These are phyloP conservation scores for Herpetomonas samuelpessoai DNA, from an alignment of 208 protist genomes.

Conservation along the genomic window DNA sequence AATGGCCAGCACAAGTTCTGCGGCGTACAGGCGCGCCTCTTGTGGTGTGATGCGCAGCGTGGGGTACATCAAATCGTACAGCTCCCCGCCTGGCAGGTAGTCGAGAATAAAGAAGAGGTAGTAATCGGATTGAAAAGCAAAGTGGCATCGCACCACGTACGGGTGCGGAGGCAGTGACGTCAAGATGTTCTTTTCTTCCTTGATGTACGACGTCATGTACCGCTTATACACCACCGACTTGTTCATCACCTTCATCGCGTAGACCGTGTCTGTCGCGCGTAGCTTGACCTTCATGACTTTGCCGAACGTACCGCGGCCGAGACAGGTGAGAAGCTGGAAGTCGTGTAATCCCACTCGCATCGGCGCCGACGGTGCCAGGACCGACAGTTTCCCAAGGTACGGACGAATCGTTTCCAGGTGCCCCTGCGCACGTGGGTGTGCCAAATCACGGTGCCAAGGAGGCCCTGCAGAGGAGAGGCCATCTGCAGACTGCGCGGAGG, in stretches of 20 bases:
- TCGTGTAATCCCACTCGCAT: slow-evolving; percentile 55
- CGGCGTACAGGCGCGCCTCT: slow-evolving; percentile 83
- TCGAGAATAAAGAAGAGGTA: slow-evolving; percentile 92
- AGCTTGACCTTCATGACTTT: slow-evolving; percentile 92
- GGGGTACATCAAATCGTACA: slow-evolving; percentile 92
- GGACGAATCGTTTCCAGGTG: neutral
- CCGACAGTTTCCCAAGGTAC: slow-evolving; percentile 1
- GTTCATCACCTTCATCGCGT: slow-evolving; percentile 92
- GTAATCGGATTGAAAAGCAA: slow-evolving; percentile 85
- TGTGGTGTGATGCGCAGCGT: slow-evolving; percentile 27
- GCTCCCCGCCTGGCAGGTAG: slow-evolving; percentile 93
- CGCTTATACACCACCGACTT: slow-evolving; percentile 80
- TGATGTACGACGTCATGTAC: slow-evolving; percentile 85
- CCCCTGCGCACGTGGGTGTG: no score
- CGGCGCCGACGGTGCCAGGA: neutral
- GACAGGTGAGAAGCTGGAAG: slow-evolving; percentile 86
- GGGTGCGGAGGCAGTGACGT: slow-evolving; percentile 76
- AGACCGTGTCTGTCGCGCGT: slow-evolving; percentile 51
- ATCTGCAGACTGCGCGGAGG: neutral
- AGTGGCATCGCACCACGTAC: slow-evolving; percentile 86
- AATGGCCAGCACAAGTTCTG: slow-evolving; percentile 89
- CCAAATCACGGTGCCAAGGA: no score
- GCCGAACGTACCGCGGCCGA: slow-evolving; percentile 94
- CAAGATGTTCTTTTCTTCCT: slow-evolving; percentile 82
- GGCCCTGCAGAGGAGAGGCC: no score